Evolutionary conservation across 2,329 filamentous ascomycete genomes (phyloP), one percentile per base, ranked within the genome.

Genomic region (Pseudocercospora vitis): DNA sequence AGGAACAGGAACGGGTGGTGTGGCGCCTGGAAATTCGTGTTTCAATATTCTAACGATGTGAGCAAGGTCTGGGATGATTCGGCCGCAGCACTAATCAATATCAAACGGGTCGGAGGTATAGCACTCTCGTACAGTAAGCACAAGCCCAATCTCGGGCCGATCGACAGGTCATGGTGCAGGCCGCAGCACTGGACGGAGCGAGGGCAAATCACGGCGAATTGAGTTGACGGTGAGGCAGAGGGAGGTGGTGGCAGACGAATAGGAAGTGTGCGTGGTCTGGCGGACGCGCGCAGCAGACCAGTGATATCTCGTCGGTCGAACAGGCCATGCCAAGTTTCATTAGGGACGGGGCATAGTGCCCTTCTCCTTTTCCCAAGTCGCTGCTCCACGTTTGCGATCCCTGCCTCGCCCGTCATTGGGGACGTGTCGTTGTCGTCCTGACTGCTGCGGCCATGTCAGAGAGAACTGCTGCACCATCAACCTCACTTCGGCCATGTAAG

Each of bases 401-500:
- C 37, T 40, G 37, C 37, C 11, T 23, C 21, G 42, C 19, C 24
- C 21, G 39, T 16, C 39, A 44, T 44, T 11, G 39, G 6, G 21
- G 21, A 44, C 39, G 19, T 44, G 39, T 45, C n/a, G 32, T 16
- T 35, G 42, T 19, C 16, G n/a, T 14, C 24, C 4, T 19, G 23
- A 31, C 26, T 26, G 42, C 42, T 18, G 42, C 42, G 42, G n/a
- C 42, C 37, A 42, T 42, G 37, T 42, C 42, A n/a, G 42, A 45
- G 42, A 29, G 42, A 45, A 24, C 42, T 45, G n/a, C 42, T 45
- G 42, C 42, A 45, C 42, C 14, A 7, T n/a, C 42, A 31, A 18
- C 42, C 29, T 11, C 24, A 3, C 14, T 45, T 24, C 42, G 42
- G 16, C 42, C 42, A 31, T 45, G 24, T 29, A 45, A 28, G 24